phyloP scores from a whole-genome alignment of 176 grass and related monocot genomes.

The Melocanna baccifera region DNA sequence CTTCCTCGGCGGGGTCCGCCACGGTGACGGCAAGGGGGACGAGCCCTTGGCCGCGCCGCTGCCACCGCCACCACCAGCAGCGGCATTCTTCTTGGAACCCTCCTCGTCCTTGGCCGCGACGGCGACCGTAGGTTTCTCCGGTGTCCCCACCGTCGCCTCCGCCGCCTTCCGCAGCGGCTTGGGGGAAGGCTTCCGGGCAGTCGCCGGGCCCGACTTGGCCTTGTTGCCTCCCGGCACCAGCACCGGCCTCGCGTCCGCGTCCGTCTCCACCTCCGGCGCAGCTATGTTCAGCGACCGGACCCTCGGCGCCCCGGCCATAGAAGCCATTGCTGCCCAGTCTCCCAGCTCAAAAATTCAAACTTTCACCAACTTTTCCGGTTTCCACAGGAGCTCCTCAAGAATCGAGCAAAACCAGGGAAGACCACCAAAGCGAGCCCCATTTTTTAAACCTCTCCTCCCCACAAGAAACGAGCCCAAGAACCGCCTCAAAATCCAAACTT shows the following conservation, averaged over 20 bases:
- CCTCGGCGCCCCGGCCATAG: slow-evolving; percentile 78
- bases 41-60: background rate
- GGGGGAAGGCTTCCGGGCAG: slow-evolving; percentile 48
- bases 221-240: slow-evolving; percentile 88
- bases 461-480: slow-evolving; percentile 20
- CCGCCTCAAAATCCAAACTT: slow-evolving; percentile 6
- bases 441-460: background rate
- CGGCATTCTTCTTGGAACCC: slow-evolving; percentile 13
- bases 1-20: slow-evolving; percentile 40
- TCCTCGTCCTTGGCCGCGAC: slow-evolving; percentile 25
- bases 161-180: slow-evolving; percentile 53
- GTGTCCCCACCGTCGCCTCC: background rate
- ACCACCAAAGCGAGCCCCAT: background rate
- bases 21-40: slow-evolving; percentile 21
- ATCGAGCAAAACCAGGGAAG: background rate
- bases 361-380: background rate
- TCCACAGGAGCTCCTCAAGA: slow-evolving; percentile 12
- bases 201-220: slow-evolving; percentile 24
- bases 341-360: slow-evolving; percentile 37
- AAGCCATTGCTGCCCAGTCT: slow-evolving; percentile 28
- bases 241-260: slow-evolving; percentile 61
- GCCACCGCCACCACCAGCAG: background rate
- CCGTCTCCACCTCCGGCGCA: slow-evolving; percentile 45
- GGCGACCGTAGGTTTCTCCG: slow-evolving; percentile 14
- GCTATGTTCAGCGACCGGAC: slow-evolving; percentile 70